A percentile compares a stretch with the other conserved stretches of the same genome.
These are phyloP conservation scores for Boletus patriciae DNA, from an alignment of 768 basidiomycete genomes.

Conservation along the genomic window DNA sequence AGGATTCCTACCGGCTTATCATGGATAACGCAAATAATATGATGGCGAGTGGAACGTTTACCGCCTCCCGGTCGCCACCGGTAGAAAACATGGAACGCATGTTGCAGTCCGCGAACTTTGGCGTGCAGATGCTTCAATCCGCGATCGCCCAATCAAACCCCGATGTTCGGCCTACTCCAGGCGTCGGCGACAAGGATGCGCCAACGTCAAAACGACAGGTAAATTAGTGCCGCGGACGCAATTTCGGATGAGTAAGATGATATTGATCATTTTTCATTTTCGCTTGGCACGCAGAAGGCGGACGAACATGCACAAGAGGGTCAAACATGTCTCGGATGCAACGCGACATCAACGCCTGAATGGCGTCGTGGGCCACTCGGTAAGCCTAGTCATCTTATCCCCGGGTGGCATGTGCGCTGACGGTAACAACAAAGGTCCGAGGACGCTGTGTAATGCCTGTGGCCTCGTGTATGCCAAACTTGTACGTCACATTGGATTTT, in stretches of 20 bases:
- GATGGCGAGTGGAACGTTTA: conserved; percentile 23
- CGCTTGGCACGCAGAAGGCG: conserved; percentile 28
- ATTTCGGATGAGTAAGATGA: conserved; percentile 26
- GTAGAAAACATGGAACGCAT: conserved; percentile 44
- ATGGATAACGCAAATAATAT: conserved; percentile 40
- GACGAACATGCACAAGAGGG: conserved; percentile 54
- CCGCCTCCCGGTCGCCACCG: conserved; percentile 24
- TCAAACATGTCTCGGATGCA: conserved; percentile 79
- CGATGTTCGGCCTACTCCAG: conserved; percentile 25
- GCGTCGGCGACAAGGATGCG: conserved; percentile 31
- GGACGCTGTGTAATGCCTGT: conserved; percentile 84
- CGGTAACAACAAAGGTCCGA: conserved; percentile 53
- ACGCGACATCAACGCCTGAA: conserved; percentile 82
- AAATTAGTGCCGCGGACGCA: conserved; percentile 29
- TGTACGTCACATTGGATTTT: conserved; percentile 47
- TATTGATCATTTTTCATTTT: conserved; percentile 29
- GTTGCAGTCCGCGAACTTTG: conserved; percentile 44
- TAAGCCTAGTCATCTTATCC: conserved; percentile 39
- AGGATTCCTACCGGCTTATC: conserved; percentile 46
- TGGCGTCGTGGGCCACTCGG: conserved; percentile 84
- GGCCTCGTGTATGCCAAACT: conserved; percentile 86
- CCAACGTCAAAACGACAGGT: conserved; percentile 36
- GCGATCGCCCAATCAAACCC: conserved; percentile 28
- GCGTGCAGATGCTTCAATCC: conserved; percentile 35
- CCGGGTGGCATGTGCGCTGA: conserved; percentile 27